A percentile compares a stretch with the other conserved stretches of the same genome.
Conservation (phyloP, 139 green algal genomes). For the Pleodorina starrii region DNA sequence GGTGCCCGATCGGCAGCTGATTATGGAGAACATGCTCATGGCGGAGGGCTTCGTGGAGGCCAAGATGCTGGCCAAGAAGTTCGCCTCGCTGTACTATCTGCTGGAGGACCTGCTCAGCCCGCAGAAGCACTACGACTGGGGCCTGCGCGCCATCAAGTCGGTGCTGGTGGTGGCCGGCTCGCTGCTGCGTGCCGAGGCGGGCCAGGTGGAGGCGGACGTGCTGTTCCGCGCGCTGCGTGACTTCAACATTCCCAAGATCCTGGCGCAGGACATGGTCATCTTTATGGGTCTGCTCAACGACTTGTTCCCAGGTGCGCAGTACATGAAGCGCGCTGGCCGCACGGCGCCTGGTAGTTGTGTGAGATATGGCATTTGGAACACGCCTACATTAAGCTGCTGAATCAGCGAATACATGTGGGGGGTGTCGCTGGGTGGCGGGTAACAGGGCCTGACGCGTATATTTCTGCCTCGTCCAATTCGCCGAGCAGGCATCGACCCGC, state of each 20-base stretch:
- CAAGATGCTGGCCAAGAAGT: slow-evolving; percentile 90
- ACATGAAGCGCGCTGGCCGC: too few relatives aligned
- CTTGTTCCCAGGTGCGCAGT: slow-evolving; percentile 81
- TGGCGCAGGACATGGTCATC: slow-evolving; percentile 87
- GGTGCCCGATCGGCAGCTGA: slow-evolving; percentile 89
- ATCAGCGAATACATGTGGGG: too few relatives aligned
- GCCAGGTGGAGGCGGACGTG: slow-evolving; percentile 88
- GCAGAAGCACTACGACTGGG: slow-evolving; percentile 92
- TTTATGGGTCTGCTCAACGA: slow-evolving; percentile 91
- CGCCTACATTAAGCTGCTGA: too few relatives aligned
- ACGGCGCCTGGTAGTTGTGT: not conserved
- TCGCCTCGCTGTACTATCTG: slow-evolving; percentile 87
- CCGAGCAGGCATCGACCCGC: slow-evolving; percentile 73
- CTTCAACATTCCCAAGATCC: slow-evolving; percentile 93
- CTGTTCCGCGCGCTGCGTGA: slow-evolving; percentile 88
- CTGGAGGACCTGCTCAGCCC: slow-evolving; percentile 88
- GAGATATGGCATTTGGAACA: too few relatives aligned
- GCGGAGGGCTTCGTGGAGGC: slow-evolving; percentile 87
- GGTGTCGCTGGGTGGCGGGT: too few relatives aligned
- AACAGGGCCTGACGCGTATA: too few relatives aligned
- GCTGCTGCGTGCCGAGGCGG: slow-evolving; percentile 82
- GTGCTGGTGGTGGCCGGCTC: slow-evolving; percentile 88
- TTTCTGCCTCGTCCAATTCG: not conserved
- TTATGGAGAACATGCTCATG: slow-evolving; percentile 95
- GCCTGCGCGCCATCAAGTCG: slow-evolving; percentile 89